Evolutionary conservation across 2,329 filamentous ascomycete species (phyloP), one percentile per base, ranked within the genome.

Genomic region (Chaetomium sp.): DNA sequence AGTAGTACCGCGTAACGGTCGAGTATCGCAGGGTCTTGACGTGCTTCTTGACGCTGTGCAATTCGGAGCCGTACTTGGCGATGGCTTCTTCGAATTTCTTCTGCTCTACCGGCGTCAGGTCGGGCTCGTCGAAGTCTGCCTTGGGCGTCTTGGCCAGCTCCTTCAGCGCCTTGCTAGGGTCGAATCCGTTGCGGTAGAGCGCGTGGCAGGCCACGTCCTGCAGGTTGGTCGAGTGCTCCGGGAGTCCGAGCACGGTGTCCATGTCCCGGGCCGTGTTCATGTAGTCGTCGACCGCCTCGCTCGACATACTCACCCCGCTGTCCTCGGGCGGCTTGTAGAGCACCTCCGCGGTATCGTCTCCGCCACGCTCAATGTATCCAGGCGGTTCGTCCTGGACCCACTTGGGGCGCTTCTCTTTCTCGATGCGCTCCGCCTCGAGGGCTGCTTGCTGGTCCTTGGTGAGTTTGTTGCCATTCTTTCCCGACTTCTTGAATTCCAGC

Each of bases 31-130:
- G 83, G 0, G 86, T 89, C 70, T 90, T 91, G 65, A 96, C 89
- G 69, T 96, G 88, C 63, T 88, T 85, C 61, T 86, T 90, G 57
- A 97, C 87, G 47, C 81, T 80, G 62, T 89, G 82, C 65, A 95
- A 84, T 71, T 99, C 94, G 0, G 92, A 96, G 27, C 94, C 94
- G 67, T 87, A 95, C 68, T 94, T 96, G 47, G 82, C 76, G 9
- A 99, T 89, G 42, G 83, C 94, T 67, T 96, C 91, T 67, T 96
- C 94, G 65, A 97, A 97, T 58, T 87, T 88, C 71, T 94, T 94
- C 59, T 88, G 75, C 68, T 99, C 91, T 36, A 88, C 78, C 7
- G 88, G 77, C 44, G 78, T 89, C 49, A 95, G 73, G 55, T 89
- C 84, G 0, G 94, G 94, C 69, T 97, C 91, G 64, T 91, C 91